These are phyloP conservation scores for Stipa capillata DNA, from an alignment of 176 grass and related monocot genomes.

Conservation along the genomic window DNA sequence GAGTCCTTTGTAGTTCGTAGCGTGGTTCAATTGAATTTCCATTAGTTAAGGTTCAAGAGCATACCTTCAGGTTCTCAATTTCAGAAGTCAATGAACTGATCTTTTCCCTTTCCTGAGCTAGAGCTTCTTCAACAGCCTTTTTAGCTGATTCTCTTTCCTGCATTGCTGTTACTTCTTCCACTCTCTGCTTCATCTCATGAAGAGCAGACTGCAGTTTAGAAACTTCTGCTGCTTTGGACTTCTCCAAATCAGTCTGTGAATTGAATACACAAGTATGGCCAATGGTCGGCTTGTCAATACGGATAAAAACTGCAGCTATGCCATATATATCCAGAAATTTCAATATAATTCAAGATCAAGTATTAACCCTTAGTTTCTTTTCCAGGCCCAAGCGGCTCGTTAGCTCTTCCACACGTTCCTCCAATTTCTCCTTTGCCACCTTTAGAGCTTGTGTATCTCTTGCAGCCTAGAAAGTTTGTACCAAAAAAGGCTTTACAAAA, in stretches of 20 bases:
- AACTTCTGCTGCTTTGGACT: conserved; percentile 59
- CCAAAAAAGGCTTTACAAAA: conserved; percentile 12
- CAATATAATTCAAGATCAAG: conserved; percentile 12
- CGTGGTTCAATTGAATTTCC: not conserved
- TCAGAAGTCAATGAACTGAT: conserved; percentile 54
- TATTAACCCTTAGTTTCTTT: conserved; percentile 57
- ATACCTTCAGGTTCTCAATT: conserved; percentile 52
- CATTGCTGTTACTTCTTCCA: conserved; percentile 49
- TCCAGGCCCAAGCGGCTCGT: conserved; percentile 40
- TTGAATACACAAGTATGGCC: conserved; percentile 12
- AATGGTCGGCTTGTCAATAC: not conserved
- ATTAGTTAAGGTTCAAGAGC: not conserved
- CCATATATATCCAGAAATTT: not conserved
- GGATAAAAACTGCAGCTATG: conserved; percentile 3
- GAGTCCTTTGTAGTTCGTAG: not conserved
- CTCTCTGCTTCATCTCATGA: conserved; percentile 51
- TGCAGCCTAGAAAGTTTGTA: conserved; percentile 48
- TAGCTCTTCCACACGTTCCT: conserved; percentile 76
- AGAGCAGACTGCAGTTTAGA: conserved; percentile 55
- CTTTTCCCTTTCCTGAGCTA: conserved; percentile 70
- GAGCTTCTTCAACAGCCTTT: conserved; percentile 65
- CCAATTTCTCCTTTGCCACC: conserved; percentile 75
- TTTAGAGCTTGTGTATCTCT: conserved; percentile 75
- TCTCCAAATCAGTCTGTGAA: conserved; percentile 67
- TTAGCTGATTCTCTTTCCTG: conserved; percentile 63